Base-by-base conservation (phyloP, 2,329 filamentous ascomycete genomes). In the Talaromyces funiculosus region DNA sequence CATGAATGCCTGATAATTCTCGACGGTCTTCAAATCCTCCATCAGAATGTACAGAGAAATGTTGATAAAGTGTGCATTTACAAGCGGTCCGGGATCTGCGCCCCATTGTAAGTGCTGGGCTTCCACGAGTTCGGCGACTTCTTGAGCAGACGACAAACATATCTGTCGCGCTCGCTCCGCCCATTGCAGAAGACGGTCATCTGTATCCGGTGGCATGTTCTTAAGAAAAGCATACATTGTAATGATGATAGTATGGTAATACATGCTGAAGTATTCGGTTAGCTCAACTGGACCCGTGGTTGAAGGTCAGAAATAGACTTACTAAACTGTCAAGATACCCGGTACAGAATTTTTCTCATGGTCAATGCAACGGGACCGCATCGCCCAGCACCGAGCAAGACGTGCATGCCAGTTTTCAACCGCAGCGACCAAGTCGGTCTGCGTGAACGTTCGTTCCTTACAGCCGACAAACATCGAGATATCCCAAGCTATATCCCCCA, bases 71-170 rank as follows among this genome's bases (percentile, higher is more conserved):
- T 72, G 69, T 12, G 65, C 63, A 49, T 67, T 67, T 59, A 58
- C 68, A 64, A 55, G n/a, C 45, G 68, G 60, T 61, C 65, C 68
- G 64, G 67, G 47, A 64, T 72, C 69, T 14, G 67, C 64, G 18
- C 71, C 69, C 70, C 71, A 73, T 20, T 66, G 64, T n/a, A 63
- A 43, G 20, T 67, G 69, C 40, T 69, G 68, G 14, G 63, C 61
- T n/a, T 64, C 64, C 22, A 69, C 62, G 9, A 73, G 63, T 12
- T 64, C 33, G 20, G 66, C 63, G 3, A 72, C 66, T 5, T 59
- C 62, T 29, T 65, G 65, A 5, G 69, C 67, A 12, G 64, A 67
- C 0, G 61, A 49, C 20, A 69, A 60, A 33, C 65, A 68, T 10
- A 64, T 60, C 6, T 63, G 51, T 22, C 58, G 61, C 24, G 69